Conservation (phyloP, 2,329 filamentous ascomycete genomes). For the Aspergillus cejpii region DNA sequence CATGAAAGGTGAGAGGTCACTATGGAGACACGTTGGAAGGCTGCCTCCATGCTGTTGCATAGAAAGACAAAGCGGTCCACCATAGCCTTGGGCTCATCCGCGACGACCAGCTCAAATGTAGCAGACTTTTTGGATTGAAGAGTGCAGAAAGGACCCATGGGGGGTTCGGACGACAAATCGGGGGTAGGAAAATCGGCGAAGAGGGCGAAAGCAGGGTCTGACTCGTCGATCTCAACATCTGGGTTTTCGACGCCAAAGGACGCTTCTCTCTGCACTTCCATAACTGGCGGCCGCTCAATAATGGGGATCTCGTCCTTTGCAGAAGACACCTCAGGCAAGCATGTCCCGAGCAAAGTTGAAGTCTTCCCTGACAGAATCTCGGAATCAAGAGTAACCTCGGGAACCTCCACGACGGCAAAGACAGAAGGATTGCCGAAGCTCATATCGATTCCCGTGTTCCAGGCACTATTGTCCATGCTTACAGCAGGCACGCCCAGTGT, state of each 20-base stretch:
- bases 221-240: conserved; percentile 51
- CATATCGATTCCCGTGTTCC: conserved; percentile 44
- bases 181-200: conserved; percentile 47
- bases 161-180: conserved; percentile 25
- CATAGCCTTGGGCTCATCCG: conserved; percentile 22
- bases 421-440: conserved; percentile 41
- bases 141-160: conserved; percentile 39
- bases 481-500: conserved; percentile 68
- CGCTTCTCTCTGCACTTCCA: conserved; percentile 11
- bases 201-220: conserved; percentile 42
- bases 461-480: conserved; percentile 46
- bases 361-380: conserved; percentile 65
- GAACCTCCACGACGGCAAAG: conserved; percentile 66
- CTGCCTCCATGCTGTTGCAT: conserved; percentile 38
- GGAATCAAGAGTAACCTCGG: conserved; percentile 55
- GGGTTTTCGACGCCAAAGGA: conserved; percentile 21
- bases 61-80: conserved; percentile 32
- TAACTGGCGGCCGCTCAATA: conserved; percentile 37
- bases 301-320: conserved; percentile 47
- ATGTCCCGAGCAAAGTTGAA: conserved; percentile 47
- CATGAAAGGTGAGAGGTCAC: conserved; percentile 38
- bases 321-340: conserved; percentile 33
- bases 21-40: conserved; percentile 37
- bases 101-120: conserved; percentile 59
- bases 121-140: conserved; percentile 59